Conservation (phyloP, 2,329 filamentous ascomycete species). For the Diatrype stigma region DNA sequence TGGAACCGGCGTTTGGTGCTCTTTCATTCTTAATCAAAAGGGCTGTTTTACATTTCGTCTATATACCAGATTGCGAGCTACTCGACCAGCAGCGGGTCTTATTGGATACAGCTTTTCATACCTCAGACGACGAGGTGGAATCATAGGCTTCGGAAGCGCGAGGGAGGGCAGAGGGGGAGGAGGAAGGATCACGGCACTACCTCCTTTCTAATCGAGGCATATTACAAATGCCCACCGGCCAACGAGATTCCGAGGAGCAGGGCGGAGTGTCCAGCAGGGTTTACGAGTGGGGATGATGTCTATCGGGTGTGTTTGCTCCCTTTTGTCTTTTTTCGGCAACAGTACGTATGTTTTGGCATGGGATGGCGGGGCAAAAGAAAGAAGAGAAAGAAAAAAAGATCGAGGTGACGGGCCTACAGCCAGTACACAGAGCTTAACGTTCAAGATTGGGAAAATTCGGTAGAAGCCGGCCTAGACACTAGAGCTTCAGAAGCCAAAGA, state of each 20-base stretch:
- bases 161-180: constrained; percentile 7
- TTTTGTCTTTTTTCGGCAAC: background rate
- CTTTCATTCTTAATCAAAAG: constrained; percentile 4
- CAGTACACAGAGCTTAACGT: background rate
- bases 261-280: too few relatives aligned
- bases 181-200: background rate
- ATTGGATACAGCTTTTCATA: too few relatives aligned
- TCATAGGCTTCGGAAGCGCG: background rate
- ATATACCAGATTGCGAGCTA: constrained; percentile 18
- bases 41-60: constrained; percentile 1
- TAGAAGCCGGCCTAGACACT: background rate
- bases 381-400: too few relatives aligned
- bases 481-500: background rate
- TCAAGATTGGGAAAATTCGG: background rate
- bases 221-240: too few relatives aligned
- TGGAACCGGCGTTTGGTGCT: constrained; percentile 9
- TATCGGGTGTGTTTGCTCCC: background rate
- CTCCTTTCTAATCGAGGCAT: background rate
- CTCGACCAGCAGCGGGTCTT: constrained; percentile 9
- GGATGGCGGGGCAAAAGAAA: too few relatives aligned
- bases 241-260: too few relatives aligned
- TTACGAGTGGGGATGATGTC: background rate
- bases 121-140: too few relatives aligned
- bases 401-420: background rate
- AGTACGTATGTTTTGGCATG: too few relatives aligned